Conservation (phyloP, 2,329 filamentous ascomycete species). For the Phialocephala sp. region DNA sequence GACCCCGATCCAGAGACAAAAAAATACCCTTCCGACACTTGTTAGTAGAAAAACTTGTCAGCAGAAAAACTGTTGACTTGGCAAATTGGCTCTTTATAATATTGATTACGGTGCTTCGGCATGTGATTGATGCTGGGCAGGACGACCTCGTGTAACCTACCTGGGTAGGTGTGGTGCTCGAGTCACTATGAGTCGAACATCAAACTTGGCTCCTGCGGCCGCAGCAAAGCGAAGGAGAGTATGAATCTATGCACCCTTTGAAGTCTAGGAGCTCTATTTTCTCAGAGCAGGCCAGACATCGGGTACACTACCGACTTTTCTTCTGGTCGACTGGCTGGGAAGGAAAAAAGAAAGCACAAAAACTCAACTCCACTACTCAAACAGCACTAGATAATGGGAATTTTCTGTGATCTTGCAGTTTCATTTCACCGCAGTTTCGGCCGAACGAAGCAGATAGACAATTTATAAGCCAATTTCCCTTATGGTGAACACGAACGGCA, state of each 20-base stretch:
- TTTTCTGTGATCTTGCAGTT: background rate
- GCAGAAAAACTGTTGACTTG: background rate
- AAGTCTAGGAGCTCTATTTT: too few species aligned
- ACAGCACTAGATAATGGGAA: background rate
- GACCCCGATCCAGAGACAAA: background rate
- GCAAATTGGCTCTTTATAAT: background rate
- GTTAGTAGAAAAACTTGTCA: background rate
- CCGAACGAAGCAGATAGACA: background rate
- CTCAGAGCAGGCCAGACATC: too few species aligned
- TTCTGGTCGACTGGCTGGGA: too few species aligned
- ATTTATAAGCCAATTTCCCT: background rate
- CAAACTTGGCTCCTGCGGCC: too few species aligned
- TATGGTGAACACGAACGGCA: background rate
- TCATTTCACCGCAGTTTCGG: background rate
- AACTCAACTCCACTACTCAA: background rate
- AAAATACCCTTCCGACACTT: background rate
- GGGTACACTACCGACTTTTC: too few species aligned
- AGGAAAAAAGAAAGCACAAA: background rate
- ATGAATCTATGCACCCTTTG: too few species aligned
- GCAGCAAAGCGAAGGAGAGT: too few species aligned
- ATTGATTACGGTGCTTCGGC: too few species aligned
- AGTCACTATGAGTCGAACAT: too few species aligned
- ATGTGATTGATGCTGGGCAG: background rate
- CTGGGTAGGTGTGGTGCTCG: too few species aligned
- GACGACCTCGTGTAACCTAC: too few species aligned